Evolutionary conservation across 2,329 filamentous ascomycete genomes (phyloP), one percentile per base, ranked within the genome.

Genomic region (Colletotrichum filicis): DNA sequence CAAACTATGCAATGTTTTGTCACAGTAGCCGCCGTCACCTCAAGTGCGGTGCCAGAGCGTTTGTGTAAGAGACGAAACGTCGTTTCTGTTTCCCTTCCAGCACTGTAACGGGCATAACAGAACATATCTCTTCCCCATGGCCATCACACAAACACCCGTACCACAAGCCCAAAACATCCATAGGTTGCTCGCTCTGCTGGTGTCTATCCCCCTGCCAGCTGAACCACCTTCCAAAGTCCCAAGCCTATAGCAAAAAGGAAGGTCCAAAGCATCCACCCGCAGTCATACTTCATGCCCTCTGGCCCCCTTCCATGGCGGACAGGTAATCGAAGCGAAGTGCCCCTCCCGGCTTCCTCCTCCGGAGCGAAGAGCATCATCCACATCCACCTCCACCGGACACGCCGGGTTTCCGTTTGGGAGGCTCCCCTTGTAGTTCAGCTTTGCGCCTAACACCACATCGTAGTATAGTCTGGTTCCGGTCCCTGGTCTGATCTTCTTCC

Each of bases 401-500:
- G 66, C 70, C 66, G 70, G 66, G 24, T 65, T 69, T 22, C 42
- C 42, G 8, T 49, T n/a, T 22, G n/a, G 16, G 42, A 22, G 37
- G 2, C 37, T 49, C 19, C 42, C 42, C 42, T 49, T 22, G 42
- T 49, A n/a, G 42, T 49, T 49, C 42, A 49, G 42, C 42, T 49
- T 22, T 19, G 14, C 37, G 16, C 42, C 60, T 69, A 32, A 24
- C 26, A 28, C 68, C 49, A 56, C n/a, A 37, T 32, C 30, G 24
- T 42, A 16, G 22, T 56, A 49, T 49, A 60, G 55, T 56, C 57
- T 58, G 56, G 46, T 22, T 61, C 52, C 64, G 59, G 60, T 73
- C 64, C 70, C 70, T 70, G 42, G 66, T 57, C 66, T 52, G 70
- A 73, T 64, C 42, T 73, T 56, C 59, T 70, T 35, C 24, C 37